A percentile compares a stretch with the other conserved stretches of the same genome.
Conservation (phyloP, 345 rosid genomes). For the Zanthoxylum bungeanum region DNA sequence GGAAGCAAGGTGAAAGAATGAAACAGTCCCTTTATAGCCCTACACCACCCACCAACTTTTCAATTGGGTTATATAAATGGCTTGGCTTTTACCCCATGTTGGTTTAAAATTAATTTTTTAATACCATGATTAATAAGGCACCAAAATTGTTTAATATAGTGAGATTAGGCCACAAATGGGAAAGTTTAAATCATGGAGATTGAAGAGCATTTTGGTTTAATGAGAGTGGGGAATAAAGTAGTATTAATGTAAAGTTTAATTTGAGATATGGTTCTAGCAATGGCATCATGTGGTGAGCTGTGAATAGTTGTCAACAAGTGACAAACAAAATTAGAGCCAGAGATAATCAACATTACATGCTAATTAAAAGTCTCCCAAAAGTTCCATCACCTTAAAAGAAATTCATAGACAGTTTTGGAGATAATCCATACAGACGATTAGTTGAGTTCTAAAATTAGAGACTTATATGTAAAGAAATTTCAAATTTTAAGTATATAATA, state of each 20-base stretch:
- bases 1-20: constrained; percentile 8
- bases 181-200: neutral
- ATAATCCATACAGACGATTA: too few species aligned
- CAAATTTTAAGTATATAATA: too few species aligned
- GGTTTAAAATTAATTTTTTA: too few species aligned
- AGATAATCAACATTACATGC: too few species aligned
- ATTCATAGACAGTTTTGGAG: too few species aligned
- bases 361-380: too few species aligned
- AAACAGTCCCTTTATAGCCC: constrained; percentile 39
- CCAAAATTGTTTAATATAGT: neutral
- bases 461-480: too few species aligned
- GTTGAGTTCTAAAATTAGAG: too few species aligned
- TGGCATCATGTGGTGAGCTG: constrained; percentile 30
- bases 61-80: constrained; percentile 7
- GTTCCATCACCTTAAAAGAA: too few species aligned
- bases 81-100: too few species aligned
- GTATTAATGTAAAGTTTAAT: neutral
- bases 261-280: neutral
- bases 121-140: neutral
- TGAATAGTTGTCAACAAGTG: too few species aligned
- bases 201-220: neutral
- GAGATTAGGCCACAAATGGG: neutral
- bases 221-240: neutral
- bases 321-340: too few species aligned
- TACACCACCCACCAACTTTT: constrained; percentile 25